phyloP scores from a whole-genome alignment of 2,329 filamentous ascomycete genomes.

The Pseudogymnoascus sp. region DNA sequence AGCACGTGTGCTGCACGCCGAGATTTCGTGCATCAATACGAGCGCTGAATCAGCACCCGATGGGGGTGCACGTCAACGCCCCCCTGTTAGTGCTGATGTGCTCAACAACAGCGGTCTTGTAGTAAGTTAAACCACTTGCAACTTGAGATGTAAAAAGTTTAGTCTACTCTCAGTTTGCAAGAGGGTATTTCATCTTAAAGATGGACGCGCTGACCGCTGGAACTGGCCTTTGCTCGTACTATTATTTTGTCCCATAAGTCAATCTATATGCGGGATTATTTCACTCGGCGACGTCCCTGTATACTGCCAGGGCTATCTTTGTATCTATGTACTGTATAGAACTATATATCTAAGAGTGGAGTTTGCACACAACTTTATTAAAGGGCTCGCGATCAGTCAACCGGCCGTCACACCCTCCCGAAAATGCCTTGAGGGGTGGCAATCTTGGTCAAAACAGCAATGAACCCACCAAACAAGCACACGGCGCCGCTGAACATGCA shows the following conservation, averaged over 20 bases:
- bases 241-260: background rate
- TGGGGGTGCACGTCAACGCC: background rate
- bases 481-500: constrained; percentile 30
- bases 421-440: constrained; percentile 32
- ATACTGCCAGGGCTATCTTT: no score
- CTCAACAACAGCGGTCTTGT: background rate
- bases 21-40: background rate
- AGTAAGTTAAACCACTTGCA: background rate
- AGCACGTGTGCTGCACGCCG: background rate
- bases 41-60: background rate
- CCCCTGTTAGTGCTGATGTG: background rate
- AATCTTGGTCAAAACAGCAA: constrained; percentile 31
- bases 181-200: background rate
- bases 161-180: background rate
- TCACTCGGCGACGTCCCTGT: background rate
- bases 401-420: constrained; percentile 24
- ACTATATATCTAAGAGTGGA: background rate
- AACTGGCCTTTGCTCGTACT: background rate
- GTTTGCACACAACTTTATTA: background rate
- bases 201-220: background rate
- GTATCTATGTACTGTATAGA: no score
- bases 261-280: background rate
- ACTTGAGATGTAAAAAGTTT: background rate
- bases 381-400: background rate
- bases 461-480: constrained; percentile 30